Evolutionary conservation across 495 filamentous ascomycete species (phyloP).

Genomic region (Aspergillus homomorphus): DNA sequence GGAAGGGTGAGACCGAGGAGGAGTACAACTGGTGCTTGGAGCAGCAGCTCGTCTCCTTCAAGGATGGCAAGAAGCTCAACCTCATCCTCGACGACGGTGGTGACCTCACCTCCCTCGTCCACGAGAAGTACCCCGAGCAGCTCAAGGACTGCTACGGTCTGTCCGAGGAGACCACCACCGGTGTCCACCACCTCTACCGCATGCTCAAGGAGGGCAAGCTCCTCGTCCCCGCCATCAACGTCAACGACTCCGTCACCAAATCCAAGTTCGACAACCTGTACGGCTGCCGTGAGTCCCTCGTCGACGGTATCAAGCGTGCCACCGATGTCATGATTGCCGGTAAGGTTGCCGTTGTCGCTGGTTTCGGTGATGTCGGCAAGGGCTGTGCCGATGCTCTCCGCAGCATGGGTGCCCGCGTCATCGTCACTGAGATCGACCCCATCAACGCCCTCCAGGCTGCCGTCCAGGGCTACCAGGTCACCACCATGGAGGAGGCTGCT

Average conservation of each 20-base stretch:
- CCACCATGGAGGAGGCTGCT: constrained; percentile 95
- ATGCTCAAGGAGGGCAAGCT: constrained; percentile 94
- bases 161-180: constrained; percentile 98
- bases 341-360: constrained; percentile 95
- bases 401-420: constrained; percentile 94
- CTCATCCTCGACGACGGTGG: constrained; percentile 98
- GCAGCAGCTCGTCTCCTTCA: constrained; percentile 96
- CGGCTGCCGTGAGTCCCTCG: constrained; percentile 97
- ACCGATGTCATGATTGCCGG: constrained; percentile 99
- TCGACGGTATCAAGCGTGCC: constrained; percentile 99
- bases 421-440: constrained; percentile 96
- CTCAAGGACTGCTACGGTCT: constrained; percentile 96
- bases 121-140: constrained; percentile 97
- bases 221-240: constrained; percentile 94
- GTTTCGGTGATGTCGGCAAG: constrained; percentile 99
- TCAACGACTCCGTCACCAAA: constrained; percentile 99
- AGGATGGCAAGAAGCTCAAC: constrained; percentile 94
- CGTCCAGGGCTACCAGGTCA: constrained; percentile 94
- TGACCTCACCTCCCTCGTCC: constrained; percentile 93
- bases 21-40: constrained; percentile 99
- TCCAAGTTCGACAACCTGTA: constrained; percentile 99
- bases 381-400: constrained; percentile 94
- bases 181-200: constrained; percentile 98
- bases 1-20: constrained; percentile 99
- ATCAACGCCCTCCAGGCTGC: constrained; percentile 99